These are phyloP conservation scores for Erodium maritimum DNA, from an alignment of 345 rosid species.

Conservation along the genomic window DNA sequence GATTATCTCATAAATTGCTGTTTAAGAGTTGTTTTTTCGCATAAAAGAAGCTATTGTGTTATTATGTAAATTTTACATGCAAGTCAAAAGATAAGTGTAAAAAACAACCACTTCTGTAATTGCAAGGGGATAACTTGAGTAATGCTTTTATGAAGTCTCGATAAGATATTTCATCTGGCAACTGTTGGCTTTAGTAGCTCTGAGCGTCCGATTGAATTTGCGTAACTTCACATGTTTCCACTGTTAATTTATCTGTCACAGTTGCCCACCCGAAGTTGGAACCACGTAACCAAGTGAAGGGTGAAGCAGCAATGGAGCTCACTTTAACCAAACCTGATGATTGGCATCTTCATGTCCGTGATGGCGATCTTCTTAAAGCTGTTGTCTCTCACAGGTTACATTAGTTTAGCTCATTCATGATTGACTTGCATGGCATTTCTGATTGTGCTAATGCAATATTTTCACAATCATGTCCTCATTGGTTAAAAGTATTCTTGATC, in stretches of 20 bases:
- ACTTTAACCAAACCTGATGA: constrained; percentile 65
- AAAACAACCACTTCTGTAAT: not conserved
- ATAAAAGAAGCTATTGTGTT: not conserved
- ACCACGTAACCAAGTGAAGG: too few species aligned
- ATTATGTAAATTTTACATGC: too few species aligned
- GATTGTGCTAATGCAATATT: not conserved
- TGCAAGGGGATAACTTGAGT: not conserved
- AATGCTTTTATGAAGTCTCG: not conserved
- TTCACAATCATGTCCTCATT: not conserved
- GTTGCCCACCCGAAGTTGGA: too few species aligned
- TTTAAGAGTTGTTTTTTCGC: not conserved
- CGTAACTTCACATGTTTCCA: not conserved
- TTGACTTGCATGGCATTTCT: not conserved
- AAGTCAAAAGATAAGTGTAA: not conserved
- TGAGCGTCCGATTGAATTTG: not conserved
- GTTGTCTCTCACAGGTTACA: constrained; percentile 66
- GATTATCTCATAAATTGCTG: not conserved
- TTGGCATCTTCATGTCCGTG: constrained; percentile 90
- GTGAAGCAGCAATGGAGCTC: constrained; percentile 37
- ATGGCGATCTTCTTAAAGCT: constrained; percentile 52
- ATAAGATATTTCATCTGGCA: not conserved
- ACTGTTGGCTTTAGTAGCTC: not conserved
- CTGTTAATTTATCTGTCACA: too few species aligned
- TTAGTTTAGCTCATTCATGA: not conserved
- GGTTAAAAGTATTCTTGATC: not conserved